Base-by-base conservation (phyloP, 352 stramenopile species). In the Halophytophthora batemanensis region DNA sequence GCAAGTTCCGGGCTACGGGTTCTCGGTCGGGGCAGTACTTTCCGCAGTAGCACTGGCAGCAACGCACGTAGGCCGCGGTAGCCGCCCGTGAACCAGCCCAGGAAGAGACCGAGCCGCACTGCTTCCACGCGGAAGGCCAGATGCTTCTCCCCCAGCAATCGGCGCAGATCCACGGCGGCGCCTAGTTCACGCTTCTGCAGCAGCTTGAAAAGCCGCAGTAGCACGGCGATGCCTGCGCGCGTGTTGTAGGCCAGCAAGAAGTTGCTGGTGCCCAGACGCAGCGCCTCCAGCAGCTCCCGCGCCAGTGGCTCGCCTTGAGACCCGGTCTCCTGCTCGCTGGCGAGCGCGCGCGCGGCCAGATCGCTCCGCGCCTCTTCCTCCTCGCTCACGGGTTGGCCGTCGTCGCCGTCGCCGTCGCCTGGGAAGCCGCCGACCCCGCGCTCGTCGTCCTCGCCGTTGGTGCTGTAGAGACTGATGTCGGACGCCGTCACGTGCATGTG, bases 191-290 rank as follows among this genome's bases (percentile, higher is more conserved):
- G 71, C 35, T 73, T 74, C 34, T 78, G 69, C 40, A 90, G 56
- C 22, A 93, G 51, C 55, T 77, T 74, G 29, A 93, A 71, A 43
- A 91, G 65, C 37, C 81, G 76, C 52, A 93, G 52, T 34, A 93
- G 52, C 14, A 85, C 62, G 23, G 78, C 71, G 46, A 95, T 87
- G 43, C 82, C 83, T 1, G 82, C 82, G 52, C 86, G 86, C 21
- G 82, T 86, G 66, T 95, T 95, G 68, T 95, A 95, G 13, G 80
- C 83, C 28, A 95, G 54, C 17, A 95, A 45, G 40, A 95, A 95
- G 64, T 95, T 95, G 61, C 70, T 77, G 15, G 78, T 87, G 44
- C 82, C 82, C 1, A 90, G 59, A 19, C 80, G 74, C 28, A 90
- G 66, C 54, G 79, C 79, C 53, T 90, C 77, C 31, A 88, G 71